Evolutionary conservation across 2,329 filamentous ascomycete species (phyloP), one percentile per base, ranked within the genome.

Genomic region (Ophiocordyceps camponoti-leonardi): DNA sequence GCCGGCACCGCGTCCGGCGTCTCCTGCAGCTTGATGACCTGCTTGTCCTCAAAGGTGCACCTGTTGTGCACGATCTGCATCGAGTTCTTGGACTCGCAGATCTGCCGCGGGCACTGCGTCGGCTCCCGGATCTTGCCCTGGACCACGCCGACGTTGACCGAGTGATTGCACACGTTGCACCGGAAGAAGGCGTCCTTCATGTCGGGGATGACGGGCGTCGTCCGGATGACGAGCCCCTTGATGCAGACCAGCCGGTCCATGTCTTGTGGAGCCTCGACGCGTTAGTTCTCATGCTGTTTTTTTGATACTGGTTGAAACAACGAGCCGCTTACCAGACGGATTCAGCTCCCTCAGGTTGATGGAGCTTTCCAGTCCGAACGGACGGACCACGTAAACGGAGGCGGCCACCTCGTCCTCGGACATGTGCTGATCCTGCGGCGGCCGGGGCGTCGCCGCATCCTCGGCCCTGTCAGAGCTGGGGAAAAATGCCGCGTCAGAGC

Each of bases 181-280:
- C 86, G 83, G 76, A 98, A 98, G 67, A 94, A 95, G 0, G 92
- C 92, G 59, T 94, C 86, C 66, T 93, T 95, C 93, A 98, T 98
- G 56, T 98, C 92, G 0, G 92, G 92, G 51, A 98, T 96, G 52
- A 98, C 85, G 1, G 92, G 87, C 0, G 92, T 96, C 3, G 92
- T 84, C 50, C 92, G 81, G 56, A 98, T 98, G 49, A 98, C 92
- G 16, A 98, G 72, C 42, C 92, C 92, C 65, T 96, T 98, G 64
- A 98, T 81, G 52, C 82, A 86, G 52, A 98, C 82, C 52, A 98
- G 75, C 58, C 93, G 93, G 64, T 98, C 93, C 77, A 96, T 94
- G 58, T 96, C 86, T 74, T 6, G 1, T n/a, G n/a, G n/a, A 31
- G 31, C 31, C 12, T 20, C 10, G 12, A 13, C 7, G n/a, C n/a